Base-by-base conservation (phyloP, 257 asterid genomes). In the Sherardia arvensis region DNA sequence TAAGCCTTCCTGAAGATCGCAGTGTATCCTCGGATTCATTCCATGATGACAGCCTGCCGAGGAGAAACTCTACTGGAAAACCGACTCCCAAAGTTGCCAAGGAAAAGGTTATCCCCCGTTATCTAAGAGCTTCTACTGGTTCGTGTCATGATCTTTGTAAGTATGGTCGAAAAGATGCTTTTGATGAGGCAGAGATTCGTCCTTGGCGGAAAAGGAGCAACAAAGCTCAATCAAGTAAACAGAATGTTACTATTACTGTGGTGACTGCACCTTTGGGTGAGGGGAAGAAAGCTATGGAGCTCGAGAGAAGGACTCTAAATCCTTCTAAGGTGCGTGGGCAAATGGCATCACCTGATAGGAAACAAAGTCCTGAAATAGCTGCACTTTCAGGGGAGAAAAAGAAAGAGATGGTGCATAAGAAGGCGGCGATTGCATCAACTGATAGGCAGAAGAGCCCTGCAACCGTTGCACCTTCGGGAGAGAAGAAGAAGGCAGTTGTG, bases 101-200 rank as follows among this genome's bases (percentile, higher is more conserved):
- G 20, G 79, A 75, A 72, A 73, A 66, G 2, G 67, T 30, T 65
- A 67, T 70, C 66, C 89, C 99, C 1, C 80, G 43, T 70, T 84
- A 92, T 79, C 95, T 87, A 64, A 78, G 95, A 80, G 87, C 95
- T 55, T 88, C 95, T 43, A 85, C 94, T 18, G 96, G 91, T 61
- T 91, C 98, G 62, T 91, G 95, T 74, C 98, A 91, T 63, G 98
- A 91, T 72, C 71, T 77, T 45, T 91, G 96, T 74, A 91, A 87
- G 80, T 84, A 74, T 67, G 98, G 98, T n/a, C 59, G 66, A 69
- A 76, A 66, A 48, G 77, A 78, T 53, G 61, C 76, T 28, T 51
- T 51, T 26, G 94, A 81, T 63, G 77, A 69, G 67, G 80, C 84
- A 70, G 78, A 80, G 61, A 66, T 73, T 81, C 77, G 63, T 71